Conservation (phyloP, 345 rosid species). For the Heritiera fomes region DNA sequence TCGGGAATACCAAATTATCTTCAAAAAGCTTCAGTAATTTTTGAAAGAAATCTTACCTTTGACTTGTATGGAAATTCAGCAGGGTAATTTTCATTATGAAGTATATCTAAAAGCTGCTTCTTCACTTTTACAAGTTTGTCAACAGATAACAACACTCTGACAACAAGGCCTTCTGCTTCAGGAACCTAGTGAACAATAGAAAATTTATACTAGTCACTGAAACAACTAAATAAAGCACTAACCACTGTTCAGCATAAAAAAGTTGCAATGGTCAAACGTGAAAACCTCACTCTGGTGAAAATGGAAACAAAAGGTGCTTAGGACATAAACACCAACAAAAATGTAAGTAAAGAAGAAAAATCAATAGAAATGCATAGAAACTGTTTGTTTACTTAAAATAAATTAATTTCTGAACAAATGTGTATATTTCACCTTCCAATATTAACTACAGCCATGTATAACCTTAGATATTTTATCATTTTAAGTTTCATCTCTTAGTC, state of each 20-base stretch:
- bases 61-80: slow-evolving; percentile 54
- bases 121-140: slow-evolving; percentile 42
- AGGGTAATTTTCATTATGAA: slow-evolving; percentile 44
- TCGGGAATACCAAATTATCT: not conserved
- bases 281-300: no score
- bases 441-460: not conserved
- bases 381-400: not conserved
- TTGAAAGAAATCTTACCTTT: slow-evolving; percentile 44
- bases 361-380: not conserved
- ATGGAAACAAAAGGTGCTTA: no score
- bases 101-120: slow-evolving; percentile 35
- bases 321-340: no score
- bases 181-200: slow-evolving; percentile 41
- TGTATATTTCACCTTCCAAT: not conserved
- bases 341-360: not conserved
- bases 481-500: not conserved
- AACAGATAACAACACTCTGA: slow-evolving; percentile 54
- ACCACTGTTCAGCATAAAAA: not conserved
- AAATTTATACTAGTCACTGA: slow-evolving; percentile 20
- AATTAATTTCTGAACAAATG: not conserved
- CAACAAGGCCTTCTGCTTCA: slow-evolving; percentile 46
- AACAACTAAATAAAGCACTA: slow-evolving; percentile 15
- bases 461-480: not conserved
- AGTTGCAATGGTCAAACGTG: no score
- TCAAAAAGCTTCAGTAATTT: not conserved